A percentile compares a stretch with the other conserved stretches of the same genome.
Conservation (phyloP, 371 early-diverging fungal species). For the Thermomucor indicae-seudaticae region DNA sequence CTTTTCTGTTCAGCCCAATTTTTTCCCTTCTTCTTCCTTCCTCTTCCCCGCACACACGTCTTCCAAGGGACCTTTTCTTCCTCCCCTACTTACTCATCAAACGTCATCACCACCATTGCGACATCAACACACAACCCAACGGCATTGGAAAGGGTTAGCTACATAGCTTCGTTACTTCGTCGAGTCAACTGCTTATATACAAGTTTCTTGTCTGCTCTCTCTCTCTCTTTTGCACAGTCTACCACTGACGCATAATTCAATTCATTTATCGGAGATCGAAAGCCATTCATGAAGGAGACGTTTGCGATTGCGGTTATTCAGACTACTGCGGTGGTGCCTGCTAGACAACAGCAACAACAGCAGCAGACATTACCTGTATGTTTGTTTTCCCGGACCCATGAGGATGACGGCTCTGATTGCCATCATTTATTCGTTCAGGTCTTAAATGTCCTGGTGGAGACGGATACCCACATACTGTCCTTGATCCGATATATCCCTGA, state of each 20-base stretch:
- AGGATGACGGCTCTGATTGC: neutral
- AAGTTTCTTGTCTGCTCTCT: neutral
- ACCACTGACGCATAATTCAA: neutral
- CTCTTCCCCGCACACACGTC: neutral
- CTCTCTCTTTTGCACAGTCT: neutral
- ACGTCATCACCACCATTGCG: neutral
- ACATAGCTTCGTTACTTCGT: neutral
- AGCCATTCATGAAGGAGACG: constrained; percentile 3
- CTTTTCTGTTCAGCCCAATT: neutral
- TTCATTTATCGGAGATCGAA: too few species aligned
- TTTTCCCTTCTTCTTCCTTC: neutral
- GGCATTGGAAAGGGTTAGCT: neutral
- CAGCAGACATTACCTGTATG: constrained; percentile 1
- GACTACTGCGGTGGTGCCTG: constrained; percentile 15
- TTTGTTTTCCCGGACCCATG: neutral
- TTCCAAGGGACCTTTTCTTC: neutral
- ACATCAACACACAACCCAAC: neutral
- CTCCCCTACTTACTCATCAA: neutral
- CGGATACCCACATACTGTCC: constrained; percentile 35
- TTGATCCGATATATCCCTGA: constrained; percentile 57
- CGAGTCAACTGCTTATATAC: neutral
- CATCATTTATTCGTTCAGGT: constrained; percentile 21
- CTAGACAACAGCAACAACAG: constrained; percentile 3
- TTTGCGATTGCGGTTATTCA: constrained; percentile 23
- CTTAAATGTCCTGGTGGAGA: constrained; percentile 52